Evolutionary conservation across 257 asterid genomes (phyloP).

Genomic region (Ehretia macrophylla): DNA sequence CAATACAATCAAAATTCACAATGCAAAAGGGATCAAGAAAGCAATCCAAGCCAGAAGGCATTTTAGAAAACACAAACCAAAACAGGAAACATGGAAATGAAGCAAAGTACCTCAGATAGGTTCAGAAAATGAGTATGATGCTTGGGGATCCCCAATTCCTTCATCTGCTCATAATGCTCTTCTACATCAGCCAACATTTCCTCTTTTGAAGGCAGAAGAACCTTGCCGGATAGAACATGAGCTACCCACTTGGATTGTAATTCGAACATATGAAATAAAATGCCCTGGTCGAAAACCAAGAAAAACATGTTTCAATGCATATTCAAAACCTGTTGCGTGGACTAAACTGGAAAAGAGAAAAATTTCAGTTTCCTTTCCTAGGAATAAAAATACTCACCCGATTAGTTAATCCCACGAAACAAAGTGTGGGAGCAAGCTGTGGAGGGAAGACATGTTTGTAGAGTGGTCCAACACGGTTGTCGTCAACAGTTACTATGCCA

Average conservation of each 20-base stretch:
- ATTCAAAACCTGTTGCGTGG: too few relatives aligned
- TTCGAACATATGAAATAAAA: conserved; percentile 29
- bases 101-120: background rate
- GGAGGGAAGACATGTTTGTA: conserved; percentile 67
- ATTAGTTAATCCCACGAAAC: conserved; percentile 48
- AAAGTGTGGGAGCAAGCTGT: conserved; percentile 49
- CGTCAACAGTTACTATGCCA: conserved; percentile 44
- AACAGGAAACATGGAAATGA: background rate
- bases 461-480: conserved; percentile 55
- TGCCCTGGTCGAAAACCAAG: conserved; percentile 6
- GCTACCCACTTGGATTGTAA: conserved; percentile 71
- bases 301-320: background rate
- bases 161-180: conserved; percentile 35
- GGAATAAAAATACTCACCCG: conserved; percentile 19
- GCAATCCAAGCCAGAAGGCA: background rate
- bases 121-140: conserved; percentile 4
- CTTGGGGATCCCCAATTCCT: conserved; percentile 30
- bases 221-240: conserved; percentile 39
- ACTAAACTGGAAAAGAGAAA: background rate
- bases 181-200: conserved; percentile 47
- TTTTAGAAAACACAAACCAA: background rate
- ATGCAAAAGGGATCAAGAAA: background rate
- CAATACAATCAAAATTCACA: background rate
- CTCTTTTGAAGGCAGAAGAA: conserved; percentile 34
- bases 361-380: too few relatives aligned